Evolutionary conservation across 495 filamentous ascomycete species (phyloP).

Genomic region (Penicillium atrosanguineum): DNA sequence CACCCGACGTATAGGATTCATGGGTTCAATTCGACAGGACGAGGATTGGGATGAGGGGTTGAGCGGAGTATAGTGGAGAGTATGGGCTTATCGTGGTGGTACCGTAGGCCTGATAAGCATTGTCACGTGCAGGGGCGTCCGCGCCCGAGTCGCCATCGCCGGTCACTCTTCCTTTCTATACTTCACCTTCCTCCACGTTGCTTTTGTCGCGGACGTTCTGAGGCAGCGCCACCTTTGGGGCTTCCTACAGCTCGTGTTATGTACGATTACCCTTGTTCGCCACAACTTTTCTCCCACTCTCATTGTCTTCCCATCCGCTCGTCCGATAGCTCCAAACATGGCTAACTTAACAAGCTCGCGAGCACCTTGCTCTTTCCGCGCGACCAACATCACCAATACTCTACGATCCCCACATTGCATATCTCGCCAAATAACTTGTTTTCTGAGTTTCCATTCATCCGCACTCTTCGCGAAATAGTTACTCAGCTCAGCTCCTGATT

Average conservation of each 20-base stretch:
- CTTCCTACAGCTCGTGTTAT: background rate
- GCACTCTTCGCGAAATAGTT: background rate
- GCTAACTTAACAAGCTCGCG: background rate
- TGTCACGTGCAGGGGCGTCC: background rate
- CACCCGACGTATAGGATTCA: constrained; percentile 29
- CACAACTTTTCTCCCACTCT: background rate
- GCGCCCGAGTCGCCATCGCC: background rate
- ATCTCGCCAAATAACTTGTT: background rate
- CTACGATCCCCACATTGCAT: background rate
- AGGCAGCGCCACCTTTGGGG: background rate
- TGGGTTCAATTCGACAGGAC: background rate
- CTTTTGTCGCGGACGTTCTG: background rate
- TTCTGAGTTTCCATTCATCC: background rate
- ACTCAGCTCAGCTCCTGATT: background rate
- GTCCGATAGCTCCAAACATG: background rate
- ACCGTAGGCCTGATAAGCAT: background rate
- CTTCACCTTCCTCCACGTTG: background rate
- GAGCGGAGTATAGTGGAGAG: background rate
- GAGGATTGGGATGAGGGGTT: background rate
- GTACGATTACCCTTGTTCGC: background rate
- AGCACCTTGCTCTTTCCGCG: background rate
- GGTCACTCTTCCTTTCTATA: background rate
- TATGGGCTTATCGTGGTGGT: background rate
- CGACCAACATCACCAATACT: background rate
- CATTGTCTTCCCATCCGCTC: background rate